Evolutionary conservation across 2,329 filamentous ascomycete species (phyloP).

Genomic region (Hymenotorrendiella dingleyae): DNA sequence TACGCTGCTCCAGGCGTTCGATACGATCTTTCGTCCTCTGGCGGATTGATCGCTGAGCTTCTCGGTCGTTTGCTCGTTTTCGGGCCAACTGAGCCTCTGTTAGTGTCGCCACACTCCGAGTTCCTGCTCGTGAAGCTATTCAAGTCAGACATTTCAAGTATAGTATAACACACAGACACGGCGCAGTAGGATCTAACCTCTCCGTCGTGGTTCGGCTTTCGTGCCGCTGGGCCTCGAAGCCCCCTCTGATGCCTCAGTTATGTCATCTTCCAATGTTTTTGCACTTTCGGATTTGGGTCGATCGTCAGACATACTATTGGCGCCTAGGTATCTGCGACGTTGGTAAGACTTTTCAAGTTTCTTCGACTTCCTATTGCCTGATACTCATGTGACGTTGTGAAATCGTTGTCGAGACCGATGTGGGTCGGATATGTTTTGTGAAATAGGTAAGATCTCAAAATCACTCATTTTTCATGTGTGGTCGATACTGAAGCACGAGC

Average conservation of each 20-base stretch:
- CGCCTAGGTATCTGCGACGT: too few relatives aligned
- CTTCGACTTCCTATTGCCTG: too few relatives aligned
- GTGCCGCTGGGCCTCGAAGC: constrained; percentile 1
- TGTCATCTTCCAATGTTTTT: constrained; percentile 8
- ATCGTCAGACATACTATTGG: constrained; percentile 16
- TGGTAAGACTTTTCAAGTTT: too few relatives aligned
- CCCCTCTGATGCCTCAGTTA: not conserved
- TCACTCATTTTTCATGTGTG: too few relatives aligned
- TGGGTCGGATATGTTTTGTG: too few relatives aligned
- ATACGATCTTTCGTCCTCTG: constrained; percentile 84
- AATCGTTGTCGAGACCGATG: too few relatives aligned
- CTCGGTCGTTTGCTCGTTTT: constrained; percentile 66
- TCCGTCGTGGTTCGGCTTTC: constrained; percentile 19
- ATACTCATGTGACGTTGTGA: too few relatives aligned
- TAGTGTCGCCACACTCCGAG: constrained; percentile 78
- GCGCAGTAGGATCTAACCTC: constrained; percentile 21
- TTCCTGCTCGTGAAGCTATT: constrained; percentile 38
- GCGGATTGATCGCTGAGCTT: constrained; percentile 50
- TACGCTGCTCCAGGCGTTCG: constrained; percentile 67
- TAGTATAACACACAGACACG: too few relatives aligned
- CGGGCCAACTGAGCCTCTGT: constrained; percentile 81
- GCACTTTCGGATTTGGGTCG: constrained; percentile 5
- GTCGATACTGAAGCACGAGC: too few relatives aligned
- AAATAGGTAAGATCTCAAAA: too few relatives aligned
- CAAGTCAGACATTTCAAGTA: constrained; percentile 14